A percentile compares a stretch with the other conserved stretches of the same genome.
Conservation (phyloP, 192 early-diverging fungal species). For the Dissophora ornata region DNA sequence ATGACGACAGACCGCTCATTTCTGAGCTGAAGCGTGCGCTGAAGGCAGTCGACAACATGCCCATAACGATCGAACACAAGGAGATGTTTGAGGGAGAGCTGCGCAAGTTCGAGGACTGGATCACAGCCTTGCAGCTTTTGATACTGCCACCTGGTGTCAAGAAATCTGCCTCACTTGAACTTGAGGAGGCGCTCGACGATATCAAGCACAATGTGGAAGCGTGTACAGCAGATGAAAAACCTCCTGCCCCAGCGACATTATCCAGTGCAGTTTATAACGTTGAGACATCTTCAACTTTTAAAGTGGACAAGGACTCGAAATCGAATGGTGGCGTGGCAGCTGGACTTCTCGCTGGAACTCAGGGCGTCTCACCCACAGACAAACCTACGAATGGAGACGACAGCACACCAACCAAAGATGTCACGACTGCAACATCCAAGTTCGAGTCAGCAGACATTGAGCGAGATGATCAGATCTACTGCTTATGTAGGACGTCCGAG, state of each 20-base stretch:
- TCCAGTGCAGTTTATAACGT: not conserved
- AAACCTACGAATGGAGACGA: not conserved
- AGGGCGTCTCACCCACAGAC: too few species aligned
- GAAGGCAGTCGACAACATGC: constrained; percentile 22
- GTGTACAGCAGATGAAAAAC: constrained; percentile 27
- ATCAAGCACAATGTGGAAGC: constrained; percentile 40
- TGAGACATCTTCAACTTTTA: not conserved
- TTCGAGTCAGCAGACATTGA: constrained; percentile 5
- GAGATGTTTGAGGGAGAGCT: constrained; percentile 36
- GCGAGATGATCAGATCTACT: constrained; percentile 57
- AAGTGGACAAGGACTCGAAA: not conserved
- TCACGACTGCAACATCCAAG: too few species aligned
- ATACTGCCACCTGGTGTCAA: constrained; percentile 12
- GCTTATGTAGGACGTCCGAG: constrained; percentile 71
- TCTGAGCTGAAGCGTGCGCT: constrained; percentile 41
- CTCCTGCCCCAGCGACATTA: not conserved
- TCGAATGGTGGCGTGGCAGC: too few species aligned
- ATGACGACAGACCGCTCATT: constrained; percentile 42
- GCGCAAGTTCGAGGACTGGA: constrained; percentile 37
- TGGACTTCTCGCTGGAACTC: too few species aligned
- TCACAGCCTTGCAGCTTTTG: constrained; percentile 12
- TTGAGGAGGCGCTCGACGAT: constrained; percentile 39
- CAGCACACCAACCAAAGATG: too few species aligned
- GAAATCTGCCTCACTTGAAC: constrained; percentile 3
- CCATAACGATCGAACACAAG: constrained; percentile 16